Conservation (phyloP, 371 early-diverging fungal genomes). For the Nematocida sp. region DNA sequence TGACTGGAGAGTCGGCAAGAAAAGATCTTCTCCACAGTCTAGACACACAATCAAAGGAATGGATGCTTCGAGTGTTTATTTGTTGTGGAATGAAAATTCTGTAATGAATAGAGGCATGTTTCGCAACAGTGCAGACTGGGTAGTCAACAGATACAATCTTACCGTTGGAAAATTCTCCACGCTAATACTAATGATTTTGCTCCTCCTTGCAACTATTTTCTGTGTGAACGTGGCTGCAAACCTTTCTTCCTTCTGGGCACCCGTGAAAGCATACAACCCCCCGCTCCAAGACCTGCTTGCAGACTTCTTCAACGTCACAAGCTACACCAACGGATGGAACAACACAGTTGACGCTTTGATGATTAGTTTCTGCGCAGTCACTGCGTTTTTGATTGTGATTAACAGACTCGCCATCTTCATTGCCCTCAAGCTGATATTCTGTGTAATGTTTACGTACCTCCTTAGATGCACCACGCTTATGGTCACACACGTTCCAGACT, state of each 20-base stretch:
- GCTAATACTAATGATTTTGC: neutral
- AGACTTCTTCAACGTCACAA: slow-evolving; percentile 37
- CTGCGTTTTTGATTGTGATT: slow-evolving; percentile 2
- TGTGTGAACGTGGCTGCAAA: slow-evolving; percentile 45
- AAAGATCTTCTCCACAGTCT: too few relatives aligned
- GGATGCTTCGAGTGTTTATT: too few relatives aligned
- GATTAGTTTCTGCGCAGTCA: slow-evolving; percentile 36
- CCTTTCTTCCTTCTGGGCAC: slow-evolving; percentile 46
- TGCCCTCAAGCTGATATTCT: slow-evolving; percentile 35
- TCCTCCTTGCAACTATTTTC: slow-evolving; percentile 10
- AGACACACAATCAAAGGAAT: too few relatives aligned
- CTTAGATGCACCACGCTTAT: slow-evolving; percentile 37
- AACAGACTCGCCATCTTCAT: slow-evolving; percentile 36
- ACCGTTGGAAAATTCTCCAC: neutral
- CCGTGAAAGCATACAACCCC: slow-evolving; percentile 40
- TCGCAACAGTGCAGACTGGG: neutral
- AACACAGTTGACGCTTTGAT: slow-evolving; percentile 14
- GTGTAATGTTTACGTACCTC: slow-evolving; percentile 16
- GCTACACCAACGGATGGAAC: neutral
- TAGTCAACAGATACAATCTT: neutral
- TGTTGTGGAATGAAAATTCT: neutral
- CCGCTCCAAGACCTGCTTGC: slow-evolving; percentile 14
- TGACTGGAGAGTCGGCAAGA: too few relatives aligned
- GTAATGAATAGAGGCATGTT: neutral
- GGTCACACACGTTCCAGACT: slow-evolving; percentile 39